Evolutionary conservation across 345 rosid genomes (phyloP).

Genomic region (Citrus sinensis): DNA sequence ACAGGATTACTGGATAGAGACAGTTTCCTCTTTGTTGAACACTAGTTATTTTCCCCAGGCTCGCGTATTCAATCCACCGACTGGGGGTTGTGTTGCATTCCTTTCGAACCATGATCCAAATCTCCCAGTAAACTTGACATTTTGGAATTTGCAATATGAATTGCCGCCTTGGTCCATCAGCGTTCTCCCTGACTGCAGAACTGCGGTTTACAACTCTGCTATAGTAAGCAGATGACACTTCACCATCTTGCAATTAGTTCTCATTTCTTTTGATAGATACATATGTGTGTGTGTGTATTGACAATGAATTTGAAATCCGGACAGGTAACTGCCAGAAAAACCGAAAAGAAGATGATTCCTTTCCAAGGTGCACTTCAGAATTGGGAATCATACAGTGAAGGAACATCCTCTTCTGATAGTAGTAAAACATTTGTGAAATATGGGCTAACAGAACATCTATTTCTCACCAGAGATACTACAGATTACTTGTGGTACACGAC

Average conservation of each 20-base stretch:
- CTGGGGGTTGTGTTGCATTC: slow-evolving; percentile 74
- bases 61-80: slow-evolving; percentile 51
- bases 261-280: not conserved
- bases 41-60: slow-evolving; percentile 38
- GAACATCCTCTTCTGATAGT: not conserved
- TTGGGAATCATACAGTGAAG: not conserved
- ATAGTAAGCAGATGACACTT: slow-evolving; percentile 36
- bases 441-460: not conserved
- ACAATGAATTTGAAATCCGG: not conserved
- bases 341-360: not conserved
- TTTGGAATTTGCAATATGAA: slow-evolving; percentile 51
- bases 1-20: not conserved
- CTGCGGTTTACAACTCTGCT: slow-evolving; percentile 73
- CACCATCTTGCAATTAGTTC: not conserved
- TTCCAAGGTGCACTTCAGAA: not conserved
- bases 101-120: slow-evolving; percentile 60
- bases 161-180: slow-evolving; percentile 89
- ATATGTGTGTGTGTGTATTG: not conserved
- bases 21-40: not conserved
- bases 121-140: slow-evolving; percentile 40
- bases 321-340: not conserved
- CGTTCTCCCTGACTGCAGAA: slow-evolving; percentile 89
- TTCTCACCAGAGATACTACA: not conserved
- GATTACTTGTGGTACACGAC: not conserved
- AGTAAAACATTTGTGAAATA: not conserved